These are phyloP conservation scores for Tardiomyces blankii DNA, from an alignment of 1,139 yeast species.

Conservation along the genomic window DNA sequence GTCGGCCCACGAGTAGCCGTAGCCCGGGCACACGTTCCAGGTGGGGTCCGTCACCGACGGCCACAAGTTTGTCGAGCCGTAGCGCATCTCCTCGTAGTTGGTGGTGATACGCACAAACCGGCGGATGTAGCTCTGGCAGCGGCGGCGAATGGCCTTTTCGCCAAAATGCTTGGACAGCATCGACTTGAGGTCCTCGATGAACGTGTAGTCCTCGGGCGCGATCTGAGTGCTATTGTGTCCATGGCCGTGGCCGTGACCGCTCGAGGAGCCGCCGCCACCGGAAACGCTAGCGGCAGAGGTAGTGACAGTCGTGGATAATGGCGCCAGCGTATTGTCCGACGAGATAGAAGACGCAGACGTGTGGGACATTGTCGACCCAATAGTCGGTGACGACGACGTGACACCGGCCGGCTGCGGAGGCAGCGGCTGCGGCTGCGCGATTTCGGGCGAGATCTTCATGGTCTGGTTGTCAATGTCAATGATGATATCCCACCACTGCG, in stretches of 20 bases:
- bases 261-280: not conserved
- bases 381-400: constrained; percentile 1
- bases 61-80: constrained; percentile 22
- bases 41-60: constrained; percentile 14
- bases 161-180: constrained; percentile 26
- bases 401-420: constrained; percentile 5
- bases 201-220: constrained; percentile 18
- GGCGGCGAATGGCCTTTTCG: constrained; percentile 22
- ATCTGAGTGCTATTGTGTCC: not conserved
- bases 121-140: constrained; percentile 22
- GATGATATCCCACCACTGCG: constrained; percentile 48
- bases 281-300: not conserved
- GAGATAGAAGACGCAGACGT: constrained; percentile 4
- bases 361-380: constrained; percentile 6
- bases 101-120: constrained; percentile 25
- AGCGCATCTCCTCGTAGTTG: constrained; percentile 21
- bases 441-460: constrained; percentile 28
- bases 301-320: not conserved
- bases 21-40: constrained; percentile 19
- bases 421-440: constrained; percentile 6
- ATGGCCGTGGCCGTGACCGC: not conserved
- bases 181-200: constrained; percentile 21
- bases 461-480: constrained; percentile 42
- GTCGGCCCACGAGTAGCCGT: constrained; percentile 24
- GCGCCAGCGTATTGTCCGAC: not conserved